Conservation (phyloP, 345 rosid species). For the Gossypium sturtianum region DNA sequence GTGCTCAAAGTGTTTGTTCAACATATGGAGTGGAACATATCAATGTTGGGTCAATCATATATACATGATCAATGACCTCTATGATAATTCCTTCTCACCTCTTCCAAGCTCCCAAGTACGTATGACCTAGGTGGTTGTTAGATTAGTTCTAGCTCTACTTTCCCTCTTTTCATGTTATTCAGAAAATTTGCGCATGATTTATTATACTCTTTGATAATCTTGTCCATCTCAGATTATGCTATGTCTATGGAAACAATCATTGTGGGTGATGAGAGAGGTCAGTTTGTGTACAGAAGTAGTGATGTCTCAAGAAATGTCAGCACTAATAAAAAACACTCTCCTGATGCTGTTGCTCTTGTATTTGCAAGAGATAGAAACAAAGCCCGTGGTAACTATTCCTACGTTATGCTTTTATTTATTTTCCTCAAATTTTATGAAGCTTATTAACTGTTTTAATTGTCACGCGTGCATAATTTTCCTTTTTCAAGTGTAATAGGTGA, state of each 20-base stretch:
- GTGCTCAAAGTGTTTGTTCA: neutral
- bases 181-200: neutral
- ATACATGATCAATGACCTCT: neutral
- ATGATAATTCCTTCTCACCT: neutral
- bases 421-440: slow-evolving; percentile 3
- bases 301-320: slow-evolving; percentile 20
- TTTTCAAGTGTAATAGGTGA: neutral
- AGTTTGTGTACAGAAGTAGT: slow-evolving; percentile 35
- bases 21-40: neutral
- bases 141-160: neutral
- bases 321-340: neutral
- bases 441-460: slow-evolving; percentile 1
- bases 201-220: neutral
- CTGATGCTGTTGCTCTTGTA: slow-evolving; percentile 51
- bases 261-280: slow-evolving; percentile 58
- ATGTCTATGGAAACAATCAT: slow-evolving; percentile 62
- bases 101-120: too few relatives aligned
- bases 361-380: slow-evolving; percentile 65
- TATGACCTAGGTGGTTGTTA: neutral
- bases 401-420: neutral
- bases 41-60: neutral
- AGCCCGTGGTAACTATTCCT: slow-evolving; percentile 40
- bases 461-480: neutral
- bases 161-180: neutral
- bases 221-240: slow-evolving; percentile 51